Evolutionary conservation across 2,329 filamentous ascomycete genomes (phyloP), one percentile per base, ranked within the genome.

Genomic region (Cercospora sojina): DNA sequence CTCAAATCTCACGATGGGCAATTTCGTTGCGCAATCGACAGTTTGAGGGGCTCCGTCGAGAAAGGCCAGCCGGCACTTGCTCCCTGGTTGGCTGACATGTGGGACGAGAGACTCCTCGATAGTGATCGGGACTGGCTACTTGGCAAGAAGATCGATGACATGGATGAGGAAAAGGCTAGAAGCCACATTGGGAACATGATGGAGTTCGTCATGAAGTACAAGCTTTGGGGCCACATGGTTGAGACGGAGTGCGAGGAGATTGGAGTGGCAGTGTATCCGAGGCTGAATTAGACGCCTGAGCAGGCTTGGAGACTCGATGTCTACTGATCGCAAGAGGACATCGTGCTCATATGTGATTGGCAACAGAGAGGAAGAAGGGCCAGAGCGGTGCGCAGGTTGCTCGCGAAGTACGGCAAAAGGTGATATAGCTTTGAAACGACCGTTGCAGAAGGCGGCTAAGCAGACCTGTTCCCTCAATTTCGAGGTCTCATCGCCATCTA

Each of bases 121-220:
- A 63, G 60, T 63, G 60, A 63, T 31, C 49, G 60, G 3, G 60
- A 63, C 29, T 63, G 60, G 60, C 13, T 63, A n/a, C 32, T 63
- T 2, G 51, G 60, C 6, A 57, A 63, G 51, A 57, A 31, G 16
- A 57, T 63, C 27, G 60, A 63, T 25, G 60, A 63, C 18, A 63
- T 63, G 60, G 35, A 43, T 16, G 32, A 63, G 10, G 60, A 43
- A 12, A 43, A 49, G 51, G 60, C 60, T 7, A 51, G 51, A 13
- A 47, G 12, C 32, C 60, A 63, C 38, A 51, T 47, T 16, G 49
- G 60, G 8, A 35, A 57, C 13, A 38, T 55, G 32, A 57, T 57
- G 60, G 60, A 63, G 18, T 63, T 63, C 23, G 47, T 63, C 31
- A 29, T 63, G 47, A 63, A 63, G 51, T 63, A 63, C 49, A 63